Evolutionary conservation across 2,329 filamentous ascomycete genomes (phyloP), one percentile per base, ranked within the genome.

Genomic region (Cercospora sp.): DNA sequence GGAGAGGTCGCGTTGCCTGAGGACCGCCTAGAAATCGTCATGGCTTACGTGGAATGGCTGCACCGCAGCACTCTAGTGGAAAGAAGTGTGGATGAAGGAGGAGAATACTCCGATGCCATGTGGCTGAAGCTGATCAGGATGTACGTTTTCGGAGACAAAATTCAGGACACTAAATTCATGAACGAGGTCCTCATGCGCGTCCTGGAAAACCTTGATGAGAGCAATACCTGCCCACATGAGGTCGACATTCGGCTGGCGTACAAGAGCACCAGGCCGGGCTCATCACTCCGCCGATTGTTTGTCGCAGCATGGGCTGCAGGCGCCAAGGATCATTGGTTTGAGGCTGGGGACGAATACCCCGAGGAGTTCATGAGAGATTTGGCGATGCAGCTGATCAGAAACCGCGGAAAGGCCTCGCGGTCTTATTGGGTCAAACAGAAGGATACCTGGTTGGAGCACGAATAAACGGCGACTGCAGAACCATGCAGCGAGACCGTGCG

Each of bases 31-130:
- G 59, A 68, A 3, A 40, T 60, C 3, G 43, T 72, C 18, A 21
- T 45, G 7, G 32, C 55, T 1, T 72, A 71, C 58, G 59, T 69
- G 7, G 34, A 70, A 2, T 73, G 69, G 70, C 57, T 71, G 28
- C 69, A 70, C 49, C 37, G 60, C 37, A n/a, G 7, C 2, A 49
- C 16, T 3, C 12, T 32, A 26, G n/a, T 49, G 34, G 21, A 53
- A n/a, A 16, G 49, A n/a, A 13, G 32, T 37, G 10, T 12, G 32
- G 12, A 37, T 10, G 32, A 37, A 10, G 32, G 3, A 13, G 12
- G 32, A 13, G 12, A 37, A 5, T 37, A 37, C 12, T 12, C 10
- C 10, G 10, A 10, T 10, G 32, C 10, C 10, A 37, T 13, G 49
- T 53, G 49, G 49, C 12, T 8, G 49, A 53, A 13, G 26, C 49